These are phyloP conservation scores for Sugiyamaella americana DNA, from an alignment of 805 yeast genomes.

Conservation along the genomic window DNA sequence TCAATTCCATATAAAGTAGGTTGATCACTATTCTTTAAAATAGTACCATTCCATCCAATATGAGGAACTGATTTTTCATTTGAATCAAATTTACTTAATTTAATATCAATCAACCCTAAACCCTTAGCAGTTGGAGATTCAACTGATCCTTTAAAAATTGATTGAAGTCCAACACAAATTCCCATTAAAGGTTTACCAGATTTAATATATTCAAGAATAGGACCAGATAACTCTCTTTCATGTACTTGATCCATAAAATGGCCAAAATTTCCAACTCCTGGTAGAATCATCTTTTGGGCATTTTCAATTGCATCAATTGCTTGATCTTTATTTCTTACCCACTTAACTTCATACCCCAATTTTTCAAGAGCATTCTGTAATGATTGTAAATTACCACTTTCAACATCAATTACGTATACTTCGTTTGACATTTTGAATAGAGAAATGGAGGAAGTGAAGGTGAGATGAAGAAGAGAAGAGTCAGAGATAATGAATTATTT, in stretches of 20 bases:
- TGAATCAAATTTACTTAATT: conserved; percentile 56
- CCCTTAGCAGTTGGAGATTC: conserved; percentile 65
- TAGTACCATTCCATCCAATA: conserved; percentile 85
- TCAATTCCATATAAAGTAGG: conserved; percentile 53
- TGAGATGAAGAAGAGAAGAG: no score
- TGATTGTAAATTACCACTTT: conserved; percentile 90
- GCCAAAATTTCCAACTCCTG: conserved; percentile 97
- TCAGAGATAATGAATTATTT: no score
- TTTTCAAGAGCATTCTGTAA: conserved; percentile 76
- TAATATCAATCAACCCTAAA: conserved; percentile 48
- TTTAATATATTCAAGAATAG: conserved; percentile 57
- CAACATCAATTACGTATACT: conserved; percentile 83
- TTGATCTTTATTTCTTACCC: conserved; percentile 55
- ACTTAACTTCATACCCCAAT: conserved; percentile 62
- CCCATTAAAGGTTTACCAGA: conserved; percentile 93
- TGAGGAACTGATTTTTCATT: conserved; percentile 82
- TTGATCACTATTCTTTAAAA: conserved; percentile 12
- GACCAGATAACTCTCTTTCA: conserved; percentile 55
- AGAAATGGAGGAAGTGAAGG: no score
- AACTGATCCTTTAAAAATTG: conserved; percentile 67
- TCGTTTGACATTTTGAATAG: conserved; percentile 4
- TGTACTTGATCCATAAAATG: conserved; percentile 75
- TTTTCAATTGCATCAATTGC: conserved; percentile 18
- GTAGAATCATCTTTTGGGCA: conserved; percentile 55
- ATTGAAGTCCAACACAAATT: conserved; percentile 92